Evolutionary conservation across 2,329 filamentous ascomycete genomes (phyloP).

Genomic region (Leptosphaerulina australis): DNA sequence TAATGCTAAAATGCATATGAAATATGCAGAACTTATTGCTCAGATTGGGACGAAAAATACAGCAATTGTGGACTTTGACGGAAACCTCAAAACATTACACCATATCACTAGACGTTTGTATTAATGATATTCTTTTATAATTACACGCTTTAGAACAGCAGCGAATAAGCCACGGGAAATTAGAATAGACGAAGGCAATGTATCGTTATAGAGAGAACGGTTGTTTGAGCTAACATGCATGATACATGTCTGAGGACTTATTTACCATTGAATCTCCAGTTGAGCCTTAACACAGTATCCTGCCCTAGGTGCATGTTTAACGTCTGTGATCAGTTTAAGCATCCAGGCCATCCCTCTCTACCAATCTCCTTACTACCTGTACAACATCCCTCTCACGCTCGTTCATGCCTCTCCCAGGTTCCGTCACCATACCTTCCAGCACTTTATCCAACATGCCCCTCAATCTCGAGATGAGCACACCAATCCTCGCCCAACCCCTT

Average conservation of each 20-base stretch:
- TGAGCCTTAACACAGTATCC: background rate
- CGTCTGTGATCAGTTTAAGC: conserved; percentile 21
- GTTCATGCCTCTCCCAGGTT: conserved; percentile 65
- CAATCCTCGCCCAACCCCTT: conserved; percentile 92
- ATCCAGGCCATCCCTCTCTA: conserved; percentile 90
- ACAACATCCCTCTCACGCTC: conserved; percentile 67
- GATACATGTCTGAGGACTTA: too few species aligned
- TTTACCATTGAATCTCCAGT: too few species aligned
- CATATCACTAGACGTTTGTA: background rate
- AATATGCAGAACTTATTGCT: background rate
- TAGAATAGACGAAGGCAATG: too few species aligned
- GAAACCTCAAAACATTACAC: background rate
- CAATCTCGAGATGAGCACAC: conserved; percentile 82
- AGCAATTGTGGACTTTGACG: background rate
- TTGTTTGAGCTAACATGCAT: too few species aligned
- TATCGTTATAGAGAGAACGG: too few species aligned
- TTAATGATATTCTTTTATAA: background rate
- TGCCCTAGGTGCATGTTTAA: background rate
- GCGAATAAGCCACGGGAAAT: too few species aligned
- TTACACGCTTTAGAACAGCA: too few species aligned
- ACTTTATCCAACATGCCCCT: conserved; percentile 86
- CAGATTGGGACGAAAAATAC: conserved; percentile 6
- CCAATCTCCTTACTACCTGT: conserved; percentile 75
- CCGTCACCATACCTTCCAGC: conserved; percentile 79
- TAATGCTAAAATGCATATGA: background rate